Evolutionary conservation across 2,329 filamentous ascomycete species (phyloP).

Genomic region (Alternaria postmessia): DNA sequence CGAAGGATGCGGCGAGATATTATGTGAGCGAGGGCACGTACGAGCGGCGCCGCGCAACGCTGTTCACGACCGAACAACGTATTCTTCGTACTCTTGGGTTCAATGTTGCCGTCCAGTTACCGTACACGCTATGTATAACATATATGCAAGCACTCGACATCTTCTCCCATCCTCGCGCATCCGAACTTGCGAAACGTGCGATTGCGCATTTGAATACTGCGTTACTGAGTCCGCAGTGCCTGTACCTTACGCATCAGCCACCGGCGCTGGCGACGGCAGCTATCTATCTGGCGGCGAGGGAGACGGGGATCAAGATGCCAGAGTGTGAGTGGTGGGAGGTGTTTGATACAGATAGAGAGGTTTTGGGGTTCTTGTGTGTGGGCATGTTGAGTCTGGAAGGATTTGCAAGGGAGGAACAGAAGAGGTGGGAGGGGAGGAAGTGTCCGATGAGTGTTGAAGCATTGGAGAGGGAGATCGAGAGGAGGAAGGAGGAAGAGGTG

Average conservation of each 20-base stretch:
- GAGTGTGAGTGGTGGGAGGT: slow-evolving; percentile 96
- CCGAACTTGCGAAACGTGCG: slow-evolving; percentile 68
- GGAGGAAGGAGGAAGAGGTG: slow-evolving; percentile 43
- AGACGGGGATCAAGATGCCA: slow-evolving; percentile 78
- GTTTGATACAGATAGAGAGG: slow-evolving; percentile 93
- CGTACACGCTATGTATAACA: slow-evolving; percentile 85
- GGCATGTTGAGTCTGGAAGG: slow-evolving; percentile 80
- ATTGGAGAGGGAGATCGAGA: slow-evolving; percentile 68
- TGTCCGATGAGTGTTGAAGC: slow-evolving; percentile 67
- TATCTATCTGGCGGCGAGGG: slow-evolving; percentile 86
- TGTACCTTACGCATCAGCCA: slow-evolving; percentile 93
- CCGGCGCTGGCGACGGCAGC: slow-evolving; percentile 84
- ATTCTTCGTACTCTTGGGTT: slow-evolving; percentile 81
- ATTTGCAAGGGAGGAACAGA: slow-evolving; percentile 69
- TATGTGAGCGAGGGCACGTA: slow-evolving; percentile 79
- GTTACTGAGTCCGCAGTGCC: slow-evolving; percentile 83
- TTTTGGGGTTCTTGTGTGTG: slow-evolving; percentile 90
- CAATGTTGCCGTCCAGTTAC: slow-evolving; percentile 83
- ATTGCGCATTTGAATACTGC: slow-evolving; percentile 86
- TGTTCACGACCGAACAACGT: slow-evolving; percentile 78
- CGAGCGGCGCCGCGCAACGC: slow-evolving; percentile 64
- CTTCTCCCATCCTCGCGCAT: slow-evolving; percentile 54
- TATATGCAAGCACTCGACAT: slow-evolving; percentile 91
- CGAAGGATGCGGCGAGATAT: slow-evolving; percentile 40
- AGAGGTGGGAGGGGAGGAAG: slow-evolving; percentile 59